Conservation (phyloP, 2,329 filamentous ascomycete genomes). For the Zymoseptoria tritici region DNA sequence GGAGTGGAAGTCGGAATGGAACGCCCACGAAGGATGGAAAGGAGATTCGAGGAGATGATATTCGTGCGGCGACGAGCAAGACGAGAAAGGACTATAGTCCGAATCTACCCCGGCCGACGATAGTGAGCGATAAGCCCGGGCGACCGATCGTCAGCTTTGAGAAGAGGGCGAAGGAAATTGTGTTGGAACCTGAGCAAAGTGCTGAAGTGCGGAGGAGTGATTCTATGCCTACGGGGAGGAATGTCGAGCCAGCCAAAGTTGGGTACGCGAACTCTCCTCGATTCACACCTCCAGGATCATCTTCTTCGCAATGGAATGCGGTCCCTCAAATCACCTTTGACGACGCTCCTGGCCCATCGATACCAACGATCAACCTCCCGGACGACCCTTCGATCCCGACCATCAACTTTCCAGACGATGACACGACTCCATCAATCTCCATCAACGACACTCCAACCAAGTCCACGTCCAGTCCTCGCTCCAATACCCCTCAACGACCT, state of each 20-base stretch:
- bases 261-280: background rate
- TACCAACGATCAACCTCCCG: constrained; percentile 46
- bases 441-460: constrained; percentile 8
- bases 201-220: constrained; percentile 13
- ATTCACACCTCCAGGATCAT: background rate
- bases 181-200: constrained; percentile 51
- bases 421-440: constrained; percentile 12
- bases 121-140: constrained; percentile 82
- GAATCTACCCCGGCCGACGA: constrained; percentile 79
- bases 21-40: constrained; percentile 60
- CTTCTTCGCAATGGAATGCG: background rate
- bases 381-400: constrained; percentile 25
- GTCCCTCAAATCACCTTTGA: constrained; percentile 1
- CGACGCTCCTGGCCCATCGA: constrained; percentile 11
- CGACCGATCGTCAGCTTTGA: constrained; percentile 97
- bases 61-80: constrained; percentile 85
- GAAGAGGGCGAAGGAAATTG: constrained; percentile 64
- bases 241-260: constrained; percentile 1
- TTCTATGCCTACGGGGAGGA: background rate
- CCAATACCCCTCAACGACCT: constrained; percentile 43
- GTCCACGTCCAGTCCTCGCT: constrained; percentile 33
- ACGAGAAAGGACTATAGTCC: constrained; percentile 75
- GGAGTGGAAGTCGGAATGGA: constrained; percentile 43
- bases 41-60: constrained; percentile 80
- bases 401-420: background rate